These are phyloP conservation scores for Sclerotiophoma versabilis DNA, from an alignment of 2,329 filamentous ascomycete genomes.

Conservation along the genomic window DNA sequence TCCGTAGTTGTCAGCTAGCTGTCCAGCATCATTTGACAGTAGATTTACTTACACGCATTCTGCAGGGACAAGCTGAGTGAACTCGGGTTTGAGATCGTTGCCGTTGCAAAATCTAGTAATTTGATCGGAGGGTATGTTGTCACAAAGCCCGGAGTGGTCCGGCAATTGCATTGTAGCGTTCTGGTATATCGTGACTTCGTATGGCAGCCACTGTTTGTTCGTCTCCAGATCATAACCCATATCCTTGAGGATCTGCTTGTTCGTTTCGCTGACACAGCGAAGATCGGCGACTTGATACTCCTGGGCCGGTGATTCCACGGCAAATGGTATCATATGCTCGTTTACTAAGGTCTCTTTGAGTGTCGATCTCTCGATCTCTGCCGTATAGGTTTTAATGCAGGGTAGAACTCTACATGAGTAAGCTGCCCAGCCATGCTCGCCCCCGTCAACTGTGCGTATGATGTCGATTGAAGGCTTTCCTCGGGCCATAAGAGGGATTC, in stretches of 20 bases:
- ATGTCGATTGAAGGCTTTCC: slow-evolving; percentile 7
- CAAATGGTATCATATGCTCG: neutral
- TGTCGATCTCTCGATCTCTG: neutral
- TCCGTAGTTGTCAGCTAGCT: no score
- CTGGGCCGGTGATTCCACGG: neutral
- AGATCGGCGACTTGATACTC: slow-evolving; percentile 4
- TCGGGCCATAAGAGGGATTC: neutral
- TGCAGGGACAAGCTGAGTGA: neutral
- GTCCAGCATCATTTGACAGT: no score
- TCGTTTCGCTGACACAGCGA: neutral
- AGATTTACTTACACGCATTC: slow-evolving; percentile 1
- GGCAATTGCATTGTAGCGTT: neutral
- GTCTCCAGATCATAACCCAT: neutral
- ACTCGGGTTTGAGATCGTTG: no score
- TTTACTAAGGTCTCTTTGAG: neutral
- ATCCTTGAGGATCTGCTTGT: neutral
- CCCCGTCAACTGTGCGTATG: slow-evolving; percentile 3
- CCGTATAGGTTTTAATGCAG: slow-evolving; percentile 6
- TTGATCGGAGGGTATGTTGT: neutral
- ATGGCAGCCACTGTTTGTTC: neutral
- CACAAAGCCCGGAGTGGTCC: neutral
- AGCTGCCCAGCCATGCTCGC: neutral
- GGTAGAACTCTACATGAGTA: slow-evolving; percentile 6
- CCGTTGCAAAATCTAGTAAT: neutral
- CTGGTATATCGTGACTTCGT: neutral